Evolutionary conservation across 176 grass and related monocot genomes (phyloP).

Genomic region (Avena insularis): DNA sequence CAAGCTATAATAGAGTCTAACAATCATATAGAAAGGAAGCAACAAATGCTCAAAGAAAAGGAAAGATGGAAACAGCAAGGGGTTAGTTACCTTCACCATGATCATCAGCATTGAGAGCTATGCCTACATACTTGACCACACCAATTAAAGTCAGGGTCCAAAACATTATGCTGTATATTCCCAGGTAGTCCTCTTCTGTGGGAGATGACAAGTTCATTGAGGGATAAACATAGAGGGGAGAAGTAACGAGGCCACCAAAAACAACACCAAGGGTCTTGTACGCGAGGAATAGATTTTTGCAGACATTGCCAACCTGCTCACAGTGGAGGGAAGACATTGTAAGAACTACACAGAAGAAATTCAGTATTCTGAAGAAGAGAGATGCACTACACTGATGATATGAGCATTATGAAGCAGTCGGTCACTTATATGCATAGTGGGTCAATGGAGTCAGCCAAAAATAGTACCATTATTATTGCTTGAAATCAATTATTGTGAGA

Average conservation of each 20-base stretch:
- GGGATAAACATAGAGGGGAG: constrained; percentile 87
- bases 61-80: not conserved
- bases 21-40: constrained; percentile 16
- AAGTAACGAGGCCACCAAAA: constrained; percentile 85
- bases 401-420: not conserved
- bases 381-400: constrained; percentile 16
- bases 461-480: not conserved
- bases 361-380: constrained; percentile 18
- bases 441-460: constrained; percentile 29
- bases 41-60: not conserved
- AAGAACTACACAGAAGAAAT: constrained; percentile 22
- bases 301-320: constrained; percentile 39
- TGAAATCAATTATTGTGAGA: not conserved
- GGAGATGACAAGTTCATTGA: constrained; percentile 86
- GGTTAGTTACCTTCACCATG: constrained; percentile 77
- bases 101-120: constrained; percentile 84
- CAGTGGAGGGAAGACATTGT: constrained; percentile 15
- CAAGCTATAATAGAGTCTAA: not conserved
- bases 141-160: constrained; percentile 91
- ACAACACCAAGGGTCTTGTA: constrained; percentile 87
- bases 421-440: not conserved
- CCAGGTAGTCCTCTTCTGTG: constrained; percentile 71
- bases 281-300: constrained; percentile 60
- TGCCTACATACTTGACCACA: constrained; percentile 80
- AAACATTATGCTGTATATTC: constrained; percentile 88